Percentiles rank a stretch among this genome's conserved stretches.
Conservation (phyloP, 2,329 filamentous ascomycete genomes). For the Sporothrix sp. region DNA sequence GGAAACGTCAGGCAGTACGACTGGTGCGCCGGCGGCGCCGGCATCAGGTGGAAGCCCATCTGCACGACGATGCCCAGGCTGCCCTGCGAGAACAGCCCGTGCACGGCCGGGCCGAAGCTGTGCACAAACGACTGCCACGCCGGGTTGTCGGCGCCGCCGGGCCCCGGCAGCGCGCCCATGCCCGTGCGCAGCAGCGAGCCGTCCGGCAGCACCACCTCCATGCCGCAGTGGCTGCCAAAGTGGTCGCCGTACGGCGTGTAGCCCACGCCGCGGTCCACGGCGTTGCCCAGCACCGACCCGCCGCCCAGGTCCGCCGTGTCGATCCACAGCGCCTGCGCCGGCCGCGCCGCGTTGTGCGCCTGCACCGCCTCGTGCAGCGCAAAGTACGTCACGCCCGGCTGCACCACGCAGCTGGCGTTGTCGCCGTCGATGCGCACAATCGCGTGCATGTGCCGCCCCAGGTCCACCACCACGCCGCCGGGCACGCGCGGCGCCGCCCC, state of each 20-base stretch:
- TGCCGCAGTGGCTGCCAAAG: conserved; percentile 26
- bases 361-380: conserved; percentile 41
- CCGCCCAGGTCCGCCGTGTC: conserved; percentile 34
- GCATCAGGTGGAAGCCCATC: conserved; percentile 39
- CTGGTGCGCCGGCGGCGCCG: conserved; percentile 27
- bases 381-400: conserved; percentile 46
- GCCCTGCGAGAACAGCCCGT: conserved; percentile 42
- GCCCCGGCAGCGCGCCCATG: conserved; percentile 35
- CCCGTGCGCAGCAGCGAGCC: conserved; percentile 36
- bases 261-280: conserved; percentile 36
- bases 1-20: conserved; percentile 32
- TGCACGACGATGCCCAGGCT: conserved; percentile 45
- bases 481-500: conserved; percentile 44
- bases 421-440: conserved; percentile 42
- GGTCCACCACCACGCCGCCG: conserved; percentile 40
- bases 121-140: conserved; percentile 31
- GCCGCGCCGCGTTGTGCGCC: conserved; percentile 17
- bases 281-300: conserved; percentile 36
- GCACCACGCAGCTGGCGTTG: conserved; percentile 40
- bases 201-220: conserved; percentile 30
- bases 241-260: conserved; percentile 36
- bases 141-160: conserved; percentile 27
- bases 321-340: conserved; percentile 32
- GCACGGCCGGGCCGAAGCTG: conserved; percentile 30
- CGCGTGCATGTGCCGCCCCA: conserved; percentile 44